Evolutionary conservation across 345 rosid species (phyloP).

Genomic region (Arabidopsis arenosa): DNA sequence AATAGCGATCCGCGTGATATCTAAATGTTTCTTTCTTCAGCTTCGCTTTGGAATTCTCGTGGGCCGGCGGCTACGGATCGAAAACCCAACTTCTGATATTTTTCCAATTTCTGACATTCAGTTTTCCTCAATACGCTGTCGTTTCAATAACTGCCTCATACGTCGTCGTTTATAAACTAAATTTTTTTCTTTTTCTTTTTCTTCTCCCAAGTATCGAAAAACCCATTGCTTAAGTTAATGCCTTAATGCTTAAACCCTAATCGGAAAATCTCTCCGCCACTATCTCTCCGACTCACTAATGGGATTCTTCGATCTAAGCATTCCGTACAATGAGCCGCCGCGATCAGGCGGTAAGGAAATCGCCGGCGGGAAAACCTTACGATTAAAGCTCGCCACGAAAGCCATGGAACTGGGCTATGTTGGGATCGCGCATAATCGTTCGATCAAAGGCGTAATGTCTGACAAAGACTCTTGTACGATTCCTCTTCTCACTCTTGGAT

Average conservation of each 20-base stretch:
- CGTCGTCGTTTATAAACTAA: background rate
- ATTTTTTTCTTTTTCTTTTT: background rate
- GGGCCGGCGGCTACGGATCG: no score
- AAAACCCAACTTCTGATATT: no score
- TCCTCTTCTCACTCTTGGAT: slow-evolving; percentile 61
- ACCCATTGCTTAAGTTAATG: no score
- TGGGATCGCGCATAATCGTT: slow-evolving; percentile 45
- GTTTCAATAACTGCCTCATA: background rate
- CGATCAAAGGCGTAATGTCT: slow-evolving; percentile 40
- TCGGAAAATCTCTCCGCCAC: slow-evolving; percentile 25
- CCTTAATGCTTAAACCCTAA: slow-evolving; percentile 34
- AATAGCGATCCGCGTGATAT: slow-evolving; percentile 20
- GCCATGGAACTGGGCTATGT: slow-evolving; percentile 79
- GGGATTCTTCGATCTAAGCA: slow-evolving; percentile 83
- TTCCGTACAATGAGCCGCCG: slow-evolving; percentile 55
- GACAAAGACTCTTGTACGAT: slow-evolving; percentile 42
- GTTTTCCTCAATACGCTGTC: no score
- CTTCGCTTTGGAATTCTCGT: no score
- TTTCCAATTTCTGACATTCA: no score
- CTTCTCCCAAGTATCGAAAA: background rate
- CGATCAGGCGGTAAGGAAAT: slow-evolving; percentile 34
- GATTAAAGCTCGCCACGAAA: slow-evolving; percentile 57
- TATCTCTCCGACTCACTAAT: slow-evolving; percentile 37
- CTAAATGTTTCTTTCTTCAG: no score
- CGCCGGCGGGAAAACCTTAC: slow-evolving; percentile 46